Percentiles rank a stretch among this genome's conserved stretches.
phyloP scores from a whole-genome alignment of 768 basidiomycete species.

The Stropharia rugosoannulata region DNA sequence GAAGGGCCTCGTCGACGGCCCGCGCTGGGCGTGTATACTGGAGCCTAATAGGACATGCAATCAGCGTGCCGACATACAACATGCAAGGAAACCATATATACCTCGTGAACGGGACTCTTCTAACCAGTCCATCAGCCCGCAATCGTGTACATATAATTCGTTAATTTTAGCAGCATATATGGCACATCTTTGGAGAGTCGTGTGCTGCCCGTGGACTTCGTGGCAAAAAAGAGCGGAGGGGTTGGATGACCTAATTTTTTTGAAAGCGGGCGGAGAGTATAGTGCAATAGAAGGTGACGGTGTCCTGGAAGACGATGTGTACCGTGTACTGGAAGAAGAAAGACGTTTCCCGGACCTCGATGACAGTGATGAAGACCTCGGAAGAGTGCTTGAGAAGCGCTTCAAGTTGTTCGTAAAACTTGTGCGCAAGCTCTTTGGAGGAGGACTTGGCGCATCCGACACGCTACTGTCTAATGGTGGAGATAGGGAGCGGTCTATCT shows the following conservation, averaged over 20 bases:
- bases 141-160: constrained; percentile 72
- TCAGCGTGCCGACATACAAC: background rate
- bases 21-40: constrained; percentile 26
- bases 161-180: constrained; percentile 84
- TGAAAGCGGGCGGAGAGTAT: constrained; percentile 19
- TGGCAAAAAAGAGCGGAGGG: constrained; percentile 72
- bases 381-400: constrained; percentile 52
- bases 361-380: constrained; percentile 65
- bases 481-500: constrained; percentile 17
- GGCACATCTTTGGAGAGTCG: constrained; percentile 62
- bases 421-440: constrained; percentile 48
- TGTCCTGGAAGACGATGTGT: constrained; percentile 29
- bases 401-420: constrained; percentile 46
- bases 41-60: constrained; percentile 22
- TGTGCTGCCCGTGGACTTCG: constrained; percentile 58
- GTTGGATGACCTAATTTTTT: constrained; percentile 28
- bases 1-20: constrained; percentile 41
- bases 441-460: constrained; percentile 40
- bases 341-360: constrained; percentile 33
- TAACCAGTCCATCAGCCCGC: constrained; percentile 80
- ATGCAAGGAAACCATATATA: constrained; percentile 26
- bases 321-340: constrained; percentile 32
- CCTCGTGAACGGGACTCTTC: constrained; percentile 53
- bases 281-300: constrained; percentile 33
- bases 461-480: constrained; percentile 16